These are phyloP conservation scores for Candida insectorum DNA, from an alignment of 805 yeast species.

Conservation along the genomic window DNA sequence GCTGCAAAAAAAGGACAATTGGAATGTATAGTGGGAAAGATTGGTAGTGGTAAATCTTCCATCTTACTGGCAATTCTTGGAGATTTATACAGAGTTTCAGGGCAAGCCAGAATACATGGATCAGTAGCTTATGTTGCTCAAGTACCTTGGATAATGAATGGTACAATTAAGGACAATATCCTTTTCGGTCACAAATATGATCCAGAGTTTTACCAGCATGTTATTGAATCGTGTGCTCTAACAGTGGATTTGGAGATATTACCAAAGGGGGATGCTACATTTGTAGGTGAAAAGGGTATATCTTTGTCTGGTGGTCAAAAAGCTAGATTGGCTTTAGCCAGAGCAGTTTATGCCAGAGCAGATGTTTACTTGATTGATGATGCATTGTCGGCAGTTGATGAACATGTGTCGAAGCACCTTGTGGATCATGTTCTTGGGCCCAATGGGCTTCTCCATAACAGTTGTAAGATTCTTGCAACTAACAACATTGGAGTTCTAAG, in stretches of 20 bases:
- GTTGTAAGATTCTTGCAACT: slow-evolving; percentile 78
- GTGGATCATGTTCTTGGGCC: slow-evolving; percentile 80
- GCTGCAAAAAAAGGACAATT: slow-evolving; percentile 70
- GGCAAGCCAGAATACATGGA: slow-evolving; percentile 70
- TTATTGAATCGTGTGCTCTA: slow-evolving; percentile 85
- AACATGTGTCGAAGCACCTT: slow-evolving; percentile 87
- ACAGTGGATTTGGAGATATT: slow-evolving; percentile 69
- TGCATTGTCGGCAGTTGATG: slow-evolving; percentile 93
- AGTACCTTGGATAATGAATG: slow-evolving; percentile 95
- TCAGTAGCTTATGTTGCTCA: slow-evolving; percentile 85
- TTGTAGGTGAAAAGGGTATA: slow-evolving; percentile 96
- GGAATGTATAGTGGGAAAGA: slow-evolving; percentile 81
- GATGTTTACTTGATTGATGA: slow-evolving; percentile 90
- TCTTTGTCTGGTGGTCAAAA: slow-evolving; percentile 96
- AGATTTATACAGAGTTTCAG: slow-evolving; percentile 71
- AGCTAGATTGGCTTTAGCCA: slow-evolving; percentile 88
- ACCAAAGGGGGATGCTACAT: slow-evolving; percentile 86
- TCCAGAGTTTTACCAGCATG: slow-evolving; percentile 70
- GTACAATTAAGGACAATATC: slow-evolving; percentile 84
- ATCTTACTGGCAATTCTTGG: slow-evolving; percentile 79
- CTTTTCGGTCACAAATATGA: slow-evolving; percentile 85
- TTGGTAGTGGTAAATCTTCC: slow-evolving; percentile 90
- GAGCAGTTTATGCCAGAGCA: slow-evolving; percentile 93
- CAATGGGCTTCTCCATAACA: slow-evolving; percentile 67
- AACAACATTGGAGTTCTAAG: slow-evolving; percentile 82